These are phyloP conservation scores for Euptelea pleiosperma DNA, from an alignment of 164 flowering plant species.

Conservation along the genomic window DNA sequence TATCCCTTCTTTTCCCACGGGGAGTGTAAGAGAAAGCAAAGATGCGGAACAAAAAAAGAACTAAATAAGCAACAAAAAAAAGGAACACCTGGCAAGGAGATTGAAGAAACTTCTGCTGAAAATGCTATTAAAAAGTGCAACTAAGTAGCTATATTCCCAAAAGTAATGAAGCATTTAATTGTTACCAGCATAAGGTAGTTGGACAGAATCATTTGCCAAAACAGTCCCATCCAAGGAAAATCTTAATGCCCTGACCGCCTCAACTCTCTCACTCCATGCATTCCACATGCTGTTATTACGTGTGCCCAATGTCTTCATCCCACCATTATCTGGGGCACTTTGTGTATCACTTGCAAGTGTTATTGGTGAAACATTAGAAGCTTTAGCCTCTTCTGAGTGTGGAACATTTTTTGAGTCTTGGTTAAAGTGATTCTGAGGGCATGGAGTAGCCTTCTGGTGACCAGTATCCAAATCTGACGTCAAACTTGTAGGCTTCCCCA, in stretches of 20 bases:
- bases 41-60: too few species aligned
- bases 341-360: constrained; percentile 11
- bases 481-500: constrained; percentile 34
- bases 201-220: constrained; percentile 29
- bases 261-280: constrained; percentile 84
- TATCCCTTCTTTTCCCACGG: too few species aligned
- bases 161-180: neutral
- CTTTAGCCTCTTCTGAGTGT: constrained; percentile 14
- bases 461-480: constrained; percentile 13
- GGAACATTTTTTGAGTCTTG: constrained; percentile 15
- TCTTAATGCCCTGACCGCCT: constrained; percentile 64
- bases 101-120: too few species aligned
- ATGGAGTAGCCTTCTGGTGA: constrained; percentile 9
- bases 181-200: constrained; percentile 29
- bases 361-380: constrained; percentile 13
- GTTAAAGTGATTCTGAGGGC: constrained; percentile 13
- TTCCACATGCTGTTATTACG: constrained; percentile 45
- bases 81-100: too few species aligned
- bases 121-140: too few species aligned
- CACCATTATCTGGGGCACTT: constrained; percentile 16
- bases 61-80: too few species aligned
- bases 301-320: constrained; percentile 17
- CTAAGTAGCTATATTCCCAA: too few species aligned
- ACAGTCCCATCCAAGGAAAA: constrained; percentile 78
- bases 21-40: too few species aligned